Evolutionary conservation across 2,329 filamentous ascomycete genomes (phyloP).

Genomic region (Alternaria longipes): DNA sequence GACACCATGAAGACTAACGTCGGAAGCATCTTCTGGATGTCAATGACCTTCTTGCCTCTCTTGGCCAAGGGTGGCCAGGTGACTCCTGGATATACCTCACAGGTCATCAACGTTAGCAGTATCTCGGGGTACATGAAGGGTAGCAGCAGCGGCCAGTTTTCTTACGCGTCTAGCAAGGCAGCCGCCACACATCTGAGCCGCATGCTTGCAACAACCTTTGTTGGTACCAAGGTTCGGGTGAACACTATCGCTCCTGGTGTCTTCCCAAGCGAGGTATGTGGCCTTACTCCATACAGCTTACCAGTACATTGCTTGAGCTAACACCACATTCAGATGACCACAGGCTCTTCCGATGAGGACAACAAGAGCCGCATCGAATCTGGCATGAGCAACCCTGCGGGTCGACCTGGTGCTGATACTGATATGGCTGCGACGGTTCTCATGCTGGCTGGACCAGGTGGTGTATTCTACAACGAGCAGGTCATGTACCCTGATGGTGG

Average conservation of each 20-base stretch:
- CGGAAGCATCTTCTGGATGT: slow-evolving; percentile 62
- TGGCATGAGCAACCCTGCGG: slow-evolving; percentile 56
- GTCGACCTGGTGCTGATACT: slow-evolving; percentile 48
- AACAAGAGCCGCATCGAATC: slow-evolving; percentile 59
- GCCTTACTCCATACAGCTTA: not conserved
- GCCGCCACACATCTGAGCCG: slow-evolving; percentile 57
- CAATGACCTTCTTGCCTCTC: slow-evolving; percentile 64
- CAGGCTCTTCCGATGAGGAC: slow-evolving; percentile 55
- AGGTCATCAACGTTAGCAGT: slow-evolving; percentile 64
- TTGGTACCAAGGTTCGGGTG: slow-evolving; percentile 54
- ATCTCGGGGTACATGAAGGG: slow-evolving; percentile 62
- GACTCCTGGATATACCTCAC: slow-evolving; percentile 60
- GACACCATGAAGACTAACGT: slow-evolving; percentile 64
- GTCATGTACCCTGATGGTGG: slow-evolving; percentile 62
- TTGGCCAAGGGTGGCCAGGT: slow-evolving; percentile 59
- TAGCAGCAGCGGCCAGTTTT: slow-evolving; percentile 60
- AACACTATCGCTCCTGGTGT: slow-evolving; percentile 51
- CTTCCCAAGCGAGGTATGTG: slow-evolving; percentile 52
- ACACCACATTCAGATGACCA: slow-evolving; percentile 56
- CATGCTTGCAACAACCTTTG: slow-evolving; percentile 58
- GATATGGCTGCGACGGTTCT: slow-evolving; percentile 55
- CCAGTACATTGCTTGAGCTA: not conserved
- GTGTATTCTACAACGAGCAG: slow-evolving; percentile 64
- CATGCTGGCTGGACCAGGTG: slow-evolving; percentile 61
- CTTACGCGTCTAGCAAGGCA: slow-evolving; percentile 61